Evolutionary conservation across 805 yeast species (phyloP).

Genomic region (Saccharomycopsis microspora): DNA sequence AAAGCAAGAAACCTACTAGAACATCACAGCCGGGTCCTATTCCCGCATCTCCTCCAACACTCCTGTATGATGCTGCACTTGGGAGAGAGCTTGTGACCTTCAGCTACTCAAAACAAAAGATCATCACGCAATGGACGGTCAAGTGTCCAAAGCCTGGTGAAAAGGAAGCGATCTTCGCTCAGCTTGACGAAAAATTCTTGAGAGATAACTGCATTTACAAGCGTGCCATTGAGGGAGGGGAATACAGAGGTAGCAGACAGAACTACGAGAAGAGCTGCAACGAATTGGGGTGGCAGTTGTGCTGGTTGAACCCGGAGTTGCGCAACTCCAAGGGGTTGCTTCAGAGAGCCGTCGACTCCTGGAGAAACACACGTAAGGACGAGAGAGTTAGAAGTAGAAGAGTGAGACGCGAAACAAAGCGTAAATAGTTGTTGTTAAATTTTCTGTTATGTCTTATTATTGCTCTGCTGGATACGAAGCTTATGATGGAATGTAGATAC

Average conservation of each 20-base stretch:
- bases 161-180: slow-evolving; percentile 1
- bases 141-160: slow-evolving; percentile 11
- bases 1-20: slow-evolving; percentile 8
- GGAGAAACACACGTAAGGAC: slow-evolving; percentile 37
- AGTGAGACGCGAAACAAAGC: slow-evolving; percentile 23
- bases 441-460: not conserved
- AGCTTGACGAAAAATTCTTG: slow-evolving; percentile 24
- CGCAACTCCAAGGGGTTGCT: slow-evolving; percentile 33
- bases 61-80: slow-evolving; percentile 18
- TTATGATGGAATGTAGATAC: no score
- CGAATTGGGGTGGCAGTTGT: slow-evolving; percentile 36
- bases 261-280: slow-evolving; percentile 37
- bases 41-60: slow-evolving; percentile 22
- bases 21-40: slow-evolving; percentile 26
- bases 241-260: slow-evolving; percentile 34
- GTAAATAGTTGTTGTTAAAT: not conserved
- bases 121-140: slow-evolving; percentile 17
- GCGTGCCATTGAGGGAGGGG: slow-evolving; percentile 18
- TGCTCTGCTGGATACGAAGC: no score
- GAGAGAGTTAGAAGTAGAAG: slow-evolving; percentile 31
- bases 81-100: slow-evolving; percentile 24
- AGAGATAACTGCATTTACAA: slow-evolving; percentile 32
- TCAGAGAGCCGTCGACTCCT: slow-evolving; percentile 41
- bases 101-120: slow-evolving; percentile 23
- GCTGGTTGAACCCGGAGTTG: slow-evolving; percentile 31